A percentile compares a stretch with the other conserved stretches of the same genome.
These are phyloP conservation scores for Saturnispora mendoncae DNA, from an alignment of 805 yeast species.

Conservation along the genomic window DNA sequence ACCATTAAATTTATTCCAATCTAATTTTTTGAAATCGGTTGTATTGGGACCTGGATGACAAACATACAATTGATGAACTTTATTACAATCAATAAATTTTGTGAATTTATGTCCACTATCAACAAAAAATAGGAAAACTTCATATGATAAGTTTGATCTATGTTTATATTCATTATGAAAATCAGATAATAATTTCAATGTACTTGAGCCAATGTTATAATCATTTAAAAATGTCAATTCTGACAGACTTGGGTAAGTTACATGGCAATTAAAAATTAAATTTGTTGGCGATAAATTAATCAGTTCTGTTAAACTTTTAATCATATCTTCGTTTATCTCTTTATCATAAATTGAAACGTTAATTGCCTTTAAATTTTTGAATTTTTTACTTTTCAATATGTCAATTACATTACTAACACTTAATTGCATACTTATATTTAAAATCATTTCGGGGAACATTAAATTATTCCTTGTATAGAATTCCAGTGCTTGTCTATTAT, in stretches of 20 bases:
- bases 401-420: conserved; percentile 1
- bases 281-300: not conserved
- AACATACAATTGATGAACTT: conserved; percentile 7
- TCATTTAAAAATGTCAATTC: conserved; percentile 4
- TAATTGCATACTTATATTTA: not conserved
- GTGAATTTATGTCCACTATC: conserved; percentile 5
- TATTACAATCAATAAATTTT: conserved; percentile 3
- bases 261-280: conserved; percentile 6
- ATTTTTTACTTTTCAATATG: not conserved
- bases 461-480: not conserved
- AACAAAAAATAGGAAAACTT: conserved; percentile 9
- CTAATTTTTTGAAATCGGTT: conserved; percentile 5
- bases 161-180: not conserved
- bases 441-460: not conserved
- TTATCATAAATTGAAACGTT: conserved; percentile 9
- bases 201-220: not conserved
- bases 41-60: conserved; percentile 9
- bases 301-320: not conserved
- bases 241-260: conserved; percentile 7
- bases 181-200: conserved; percentile 6
- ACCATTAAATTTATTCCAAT: conserved; percentile 4
- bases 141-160: conserved; percentile 3
- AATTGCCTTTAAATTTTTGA: conserved; percentile 1
- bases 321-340: conserved; percentile 2
- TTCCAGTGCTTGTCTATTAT: conserved; percentile 1